Evolutionary conservation across 108 stramenopile genomes (phyloP), one percentile per base, ranked within the genome.

Genomic region (Cyclotella atomus): DNA sequence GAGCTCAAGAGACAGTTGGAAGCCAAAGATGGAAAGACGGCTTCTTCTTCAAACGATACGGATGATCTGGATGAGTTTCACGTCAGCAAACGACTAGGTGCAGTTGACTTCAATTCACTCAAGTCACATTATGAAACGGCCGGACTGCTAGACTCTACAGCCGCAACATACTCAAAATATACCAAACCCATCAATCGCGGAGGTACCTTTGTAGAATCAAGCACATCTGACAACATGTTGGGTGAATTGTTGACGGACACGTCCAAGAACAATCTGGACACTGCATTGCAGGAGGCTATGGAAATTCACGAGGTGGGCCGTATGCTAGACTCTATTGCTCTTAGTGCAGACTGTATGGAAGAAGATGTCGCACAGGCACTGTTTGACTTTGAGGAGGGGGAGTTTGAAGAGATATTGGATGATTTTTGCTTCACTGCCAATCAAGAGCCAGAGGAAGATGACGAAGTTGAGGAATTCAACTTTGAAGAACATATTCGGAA

Each of bases 371-470:
- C 91, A 14, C 62, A 80, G n/a, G 96, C 94, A 16, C 69, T 99
- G 28, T 95, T 95, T 79, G 90, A 93, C 9, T 83, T 71, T 59
- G 94, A 89, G 10, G 91, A 90, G 25, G 86, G 73, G 4, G 92
- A 87, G 23, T 91, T 77, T 73, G 97, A 96, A 81, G 95, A 97
- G 62, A 70, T 99, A 9, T 84, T 95, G 67, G 98, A 99, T 81
- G 98, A 99, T 75, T 99, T 97, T 75, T 88, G 96, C 43, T 38
- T 95, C 64, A 90, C 93, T 59, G 98, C 96, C 7, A 92, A 91
- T 14, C 50, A 81, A 59, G 95, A 88, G 64, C 77, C 77, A 10
- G 87, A 88, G 47, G 55, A 64, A 2, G 79, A 65, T 2, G 75
- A 59, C 41, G 83, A 52, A 12, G 79, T 21, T 60, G 76, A 47